Evolutionary conservation across 2,329 filamentous ascomycete species (phyloP).

Genomic region (Fusarium papillatum): DNA sequence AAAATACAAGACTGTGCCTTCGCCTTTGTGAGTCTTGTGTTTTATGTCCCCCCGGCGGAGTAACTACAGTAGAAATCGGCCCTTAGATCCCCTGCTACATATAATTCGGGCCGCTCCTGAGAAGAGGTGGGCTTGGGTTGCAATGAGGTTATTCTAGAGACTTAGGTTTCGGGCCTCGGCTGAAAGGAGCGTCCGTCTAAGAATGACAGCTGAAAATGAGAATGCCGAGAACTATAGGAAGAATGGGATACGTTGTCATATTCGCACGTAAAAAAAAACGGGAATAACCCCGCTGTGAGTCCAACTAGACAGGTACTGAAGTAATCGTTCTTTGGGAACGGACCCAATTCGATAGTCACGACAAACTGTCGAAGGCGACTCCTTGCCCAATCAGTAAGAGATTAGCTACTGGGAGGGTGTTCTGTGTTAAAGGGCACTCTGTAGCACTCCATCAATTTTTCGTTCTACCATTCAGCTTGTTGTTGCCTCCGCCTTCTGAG

Average conservation of each 20-base stretch:
- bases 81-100: background rate
- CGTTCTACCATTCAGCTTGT: background rate
- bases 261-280: background rate
- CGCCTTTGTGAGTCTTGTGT: too few species aligned
- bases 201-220: background rate
- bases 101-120: background rate
- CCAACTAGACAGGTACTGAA: background rate
- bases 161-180: background rate
- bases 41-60: too few species aligned
- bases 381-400: background rate
- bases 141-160: background rate
- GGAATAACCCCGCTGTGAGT: background rate
- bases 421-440: too few species aligned
- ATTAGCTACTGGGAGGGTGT: background rate
- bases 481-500: background rate
- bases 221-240: background rate
- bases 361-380: background rate
- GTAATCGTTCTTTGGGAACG: background rate
- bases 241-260: background rate
- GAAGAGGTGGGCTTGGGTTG: background rate
- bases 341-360: background rate
- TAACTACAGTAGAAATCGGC: background rate
- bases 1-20: too few species aligned
- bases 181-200: background rate
- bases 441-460: background rate